A percentile compares a stretch with the other conserved stretches of the same genome.
Evolutionary conservation across 2,329 filamentous ascomycete species (phyloP).

Genomic region (Colletotrichum musicola): DNA sequence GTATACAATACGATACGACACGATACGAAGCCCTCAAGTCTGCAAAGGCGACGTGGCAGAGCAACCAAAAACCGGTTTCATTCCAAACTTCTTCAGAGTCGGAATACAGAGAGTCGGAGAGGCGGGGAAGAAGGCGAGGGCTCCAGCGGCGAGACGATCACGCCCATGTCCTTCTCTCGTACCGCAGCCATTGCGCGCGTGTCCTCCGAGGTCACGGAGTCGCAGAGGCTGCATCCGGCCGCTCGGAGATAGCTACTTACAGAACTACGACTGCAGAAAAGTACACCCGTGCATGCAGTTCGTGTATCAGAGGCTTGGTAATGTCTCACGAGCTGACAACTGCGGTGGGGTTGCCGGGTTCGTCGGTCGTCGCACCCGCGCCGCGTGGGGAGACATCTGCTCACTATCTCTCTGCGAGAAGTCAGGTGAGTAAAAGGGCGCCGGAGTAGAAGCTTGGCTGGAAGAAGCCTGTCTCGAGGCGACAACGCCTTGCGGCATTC

Average conservation of each 20-base stretch:
- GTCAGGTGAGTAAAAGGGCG: constrained; percentile 6
- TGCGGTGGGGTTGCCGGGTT: constrained; percentile 29
- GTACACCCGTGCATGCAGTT: constrained; percentile 26
- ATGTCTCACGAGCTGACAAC: constrained; percentile 38
- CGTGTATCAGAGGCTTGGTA: constrained; percentile 33
- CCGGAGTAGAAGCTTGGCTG: constrained; percentile 11
- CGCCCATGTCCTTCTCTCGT: constrained; percentile 19
- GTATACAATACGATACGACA: not conserved
- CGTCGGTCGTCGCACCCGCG: constrained; percentile 29
- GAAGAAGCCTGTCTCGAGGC: too few species aligned
- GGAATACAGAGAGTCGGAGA: constrained; percentile 18
- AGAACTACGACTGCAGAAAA: constrained; percentile 36
- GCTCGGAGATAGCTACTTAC: constrained; percentile 39
- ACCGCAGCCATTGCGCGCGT: constrained; percentile 23
- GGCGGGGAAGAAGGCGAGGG: constrained; percentile 1
- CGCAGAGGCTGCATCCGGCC: constrained; percentile 38
- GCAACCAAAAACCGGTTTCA: not conserved
- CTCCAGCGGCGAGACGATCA: not conserved
- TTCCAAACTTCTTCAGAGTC: not conserved
- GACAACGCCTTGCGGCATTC: too few species aligned
- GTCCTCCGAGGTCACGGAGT: constrained; percentile 31
- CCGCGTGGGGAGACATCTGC: constrained; percentile 21
- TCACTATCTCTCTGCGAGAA: constrained; percentile 8
- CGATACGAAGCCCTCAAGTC: constrained; percentile 4
- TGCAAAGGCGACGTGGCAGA: not conserved